Evolutionary conservation across 805 yeast genomes (phyloP), one percentile per base, ranked within the genome.

Genomic region (Lipomyces orientalis): DNA sequence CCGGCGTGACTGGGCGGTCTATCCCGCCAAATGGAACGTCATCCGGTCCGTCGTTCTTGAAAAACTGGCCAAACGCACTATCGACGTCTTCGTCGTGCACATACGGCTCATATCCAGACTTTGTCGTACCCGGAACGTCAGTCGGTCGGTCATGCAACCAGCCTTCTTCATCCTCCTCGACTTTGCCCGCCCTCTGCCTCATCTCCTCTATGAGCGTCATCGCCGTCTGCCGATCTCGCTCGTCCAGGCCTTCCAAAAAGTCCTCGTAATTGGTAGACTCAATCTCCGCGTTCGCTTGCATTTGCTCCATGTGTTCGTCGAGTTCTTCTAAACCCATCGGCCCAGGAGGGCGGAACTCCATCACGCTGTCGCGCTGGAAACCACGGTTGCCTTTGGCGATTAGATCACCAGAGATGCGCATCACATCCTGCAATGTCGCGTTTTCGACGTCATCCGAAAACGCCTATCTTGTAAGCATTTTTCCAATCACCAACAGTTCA

Each of bases 281-380:
- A 10, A 51, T 12, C 51, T 60, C 43, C 58, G 61, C 68, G 14
- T 33, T n/a, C 10, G 58, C 49, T 29, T 46, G 57, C 43, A 43
- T 43, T 43, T 65, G 66, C 25, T 43, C 25, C 19, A 62, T 46
- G 35, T 58, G 57, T 19, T 65, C 60, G 12, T 64, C 63, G 22
- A 67, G 43, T 39, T 67, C 70, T 29, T 64, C 65, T 6, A 59
- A 35, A 10, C 62, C 59, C 70, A 67, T 67, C 9, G 62, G 58
- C 2, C 68, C 70, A 1, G 67, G 68, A 54, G 68, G 70, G 14
- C 70, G 43, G 31, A 67, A 51, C 46, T 67, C 70, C 2, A 67
- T 59, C 19, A 67, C 70, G 10, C 22, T 22, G n/a, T 67, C 64
- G 6, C 70, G 57, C 7, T 22, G 37, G 37, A 31, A 67, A 5